Percentiles rank a stretch among this genome's conserved stretches.
Conservation (phyloP, 148 eudicot species). For the Rhododendron henanense region DNA sequence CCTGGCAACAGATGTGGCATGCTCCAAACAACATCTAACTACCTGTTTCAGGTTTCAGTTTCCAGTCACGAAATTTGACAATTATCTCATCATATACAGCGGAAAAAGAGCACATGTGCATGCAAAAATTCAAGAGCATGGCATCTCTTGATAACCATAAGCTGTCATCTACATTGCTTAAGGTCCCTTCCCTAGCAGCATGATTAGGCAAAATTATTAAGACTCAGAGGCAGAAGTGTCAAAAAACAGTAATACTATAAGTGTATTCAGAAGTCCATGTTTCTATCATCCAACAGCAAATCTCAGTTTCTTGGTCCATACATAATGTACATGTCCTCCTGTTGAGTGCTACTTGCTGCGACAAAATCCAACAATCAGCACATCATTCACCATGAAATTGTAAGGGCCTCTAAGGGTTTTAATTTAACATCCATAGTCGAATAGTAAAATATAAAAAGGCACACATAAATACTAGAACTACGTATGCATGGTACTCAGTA, state of each 20-base stretch:
- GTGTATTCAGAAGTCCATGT: background rate
- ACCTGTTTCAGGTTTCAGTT: constrained; percentile 41
- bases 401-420: background rate
- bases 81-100: background rate
- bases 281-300: background rate
- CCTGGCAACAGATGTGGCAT: constrained; percentile 85
- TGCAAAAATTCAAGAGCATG: background rate
- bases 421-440: background rate
- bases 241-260: background rate
- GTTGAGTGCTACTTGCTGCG: background rate
- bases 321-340: background rate
- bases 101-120: background rate
- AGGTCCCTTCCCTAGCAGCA: background rate
- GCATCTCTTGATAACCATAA: background rate
- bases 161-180: background rate
- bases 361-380: background rate
- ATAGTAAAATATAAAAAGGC: background rate
- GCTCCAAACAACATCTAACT: constrained; percentile 85
- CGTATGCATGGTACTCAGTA: background rate
- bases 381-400: background rate
- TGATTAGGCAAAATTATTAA: background rate
- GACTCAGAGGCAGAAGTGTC: background rate
- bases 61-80: background rate
- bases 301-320: background rate
- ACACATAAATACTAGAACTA: background rate